Conservation (phyloP, 495 filamentous ascomycete species). For the Podospora didyma region DNA sequence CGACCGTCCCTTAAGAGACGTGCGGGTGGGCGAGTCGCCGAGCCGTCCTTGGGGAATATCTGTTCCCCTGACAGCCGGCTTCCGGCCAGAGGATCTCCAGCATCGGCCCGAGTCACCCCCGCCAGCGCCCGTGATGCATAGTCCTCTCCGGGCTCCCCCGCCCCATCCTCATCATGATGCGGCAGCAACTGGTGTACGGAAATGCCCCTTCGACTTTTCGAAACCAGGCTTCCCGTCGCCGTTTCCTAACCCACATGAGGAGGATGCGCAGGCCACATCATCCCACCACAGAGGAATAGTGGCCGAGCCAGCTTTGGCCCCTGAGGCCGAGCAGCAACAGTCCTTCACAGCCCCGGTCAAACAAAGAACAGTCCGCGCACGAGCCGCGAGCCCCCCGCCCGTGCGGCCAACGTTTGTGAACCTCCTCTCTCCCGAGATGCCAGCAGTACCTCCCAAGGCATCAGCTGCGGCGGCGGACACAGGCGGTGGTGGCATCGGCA, state of each 20-base stretch:
- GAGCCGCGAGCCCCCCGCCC: slow-evolving; percentile 8
- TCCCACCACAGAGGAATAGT: slow-evolving; percentile 10
- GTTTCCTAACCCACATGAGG: slow-evolving; percentile 20
- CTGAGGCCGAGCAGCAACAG: slow-evolving; percentile 17
- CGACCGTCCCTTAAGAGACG: slow-evolving; percentile 74
- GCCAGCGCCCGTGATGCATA: slow-evolving; percentile 35
- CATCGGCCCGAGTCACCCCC: slow-evolving; percentile 40
- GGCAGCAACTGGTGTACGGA: slow-evolving; percentile 19
- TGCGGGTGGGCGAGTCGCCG: slow-evolving; percentile 83
- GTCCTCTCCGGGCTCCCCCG: slow-evolving; percentile 15
- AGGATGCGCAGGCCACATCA: too few species aligned
- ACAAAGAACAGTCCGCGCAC: slow-evolving; percentile 11
- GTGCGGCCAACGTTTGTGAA: slow-evolving; percentile 41
- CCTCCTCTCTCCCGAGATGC: slow-evolving; percentile 21
- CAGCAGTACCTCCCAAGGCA: slow-evolving; percentile 12
- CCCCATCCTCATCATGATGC: slow-evolving; percentile 5
- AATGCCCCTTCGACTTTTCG: slow-evolving; percentile 46
- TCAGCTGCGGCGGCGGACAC: slow-evolving; percentile 9
- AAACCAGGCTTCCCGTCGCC: slow-evolving; percentile 26
- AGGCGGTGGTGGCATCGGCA: too few species aligned
- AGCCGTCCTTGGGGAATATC: slow-evolving; percentile 87
- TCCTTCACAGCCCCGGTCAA: slow-evolving; percentile 20
- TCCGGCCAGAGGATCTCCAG: slow-evolving; percentile 19
- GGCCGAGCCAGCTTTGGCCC: slow-evolving; percentile 5
- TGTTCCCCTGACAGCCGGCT: slow-evolving; percentile 43